Evolutionary conservation across 441 rosid genomes (phyloP), one percentile per base, ranked within the genome.

Genomic region (Populus tomentosa): DNA sequence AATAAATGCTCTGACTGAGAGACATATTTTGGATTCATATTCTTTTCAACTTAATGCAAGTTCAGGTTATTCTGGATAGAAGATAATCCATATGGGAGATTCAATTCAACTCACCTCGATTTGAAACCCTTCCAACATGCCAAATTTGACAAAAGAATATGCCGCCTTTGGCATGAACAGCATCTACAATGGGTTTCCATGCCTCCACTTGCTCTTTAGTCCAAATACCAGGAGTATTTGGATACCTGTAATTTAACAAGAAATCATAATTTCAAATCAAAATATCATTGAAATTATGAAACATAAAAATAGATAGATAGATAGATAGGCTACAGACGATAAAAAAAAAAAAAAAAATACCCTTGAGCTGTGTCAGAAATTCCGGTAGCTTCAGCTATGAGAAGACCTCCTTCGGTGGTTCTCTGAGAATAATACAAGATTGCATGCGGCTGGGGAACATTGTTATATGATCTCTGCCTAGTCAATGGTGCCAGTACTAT

Each of bases 51-150:
- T 46, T 20, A 46, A 46, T 14, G 56, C 56, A 46, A 46, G 18
- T 20, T 46, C 56, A 14, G 56, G 56, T 46, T 40, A 40, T 3
- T 46, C 56, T 4, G 13, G 56, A 13, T 46, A 46, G 2, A 46
- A 46, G 56, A 46, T 46, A 46, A 46, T 46, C 18, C 56, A 46
- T 46, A 46, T 46, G 18, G 56, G 18, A 46, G 18, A 46, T 14
- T 46, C 6, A 46, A 46, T 46, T 46, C 56, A 38, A 4, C 38
- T 21, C 80, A 92, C 95, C 85, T 46, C 70, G 32, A 84, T 88
- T 92, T 23, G 97, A 91, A 21, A 90, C 92, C 11, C 93, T 88
- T 36, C 97, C 97, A 30, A 88, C 95, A 18, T 91, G 98, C 95
- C 92, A 87, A 20, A 91, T 74, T 67, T 90, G 97, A 85, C 97